Base-by-base conservation (phyloP, 139 green algal species). In the Chlorella sp. region DNA sequence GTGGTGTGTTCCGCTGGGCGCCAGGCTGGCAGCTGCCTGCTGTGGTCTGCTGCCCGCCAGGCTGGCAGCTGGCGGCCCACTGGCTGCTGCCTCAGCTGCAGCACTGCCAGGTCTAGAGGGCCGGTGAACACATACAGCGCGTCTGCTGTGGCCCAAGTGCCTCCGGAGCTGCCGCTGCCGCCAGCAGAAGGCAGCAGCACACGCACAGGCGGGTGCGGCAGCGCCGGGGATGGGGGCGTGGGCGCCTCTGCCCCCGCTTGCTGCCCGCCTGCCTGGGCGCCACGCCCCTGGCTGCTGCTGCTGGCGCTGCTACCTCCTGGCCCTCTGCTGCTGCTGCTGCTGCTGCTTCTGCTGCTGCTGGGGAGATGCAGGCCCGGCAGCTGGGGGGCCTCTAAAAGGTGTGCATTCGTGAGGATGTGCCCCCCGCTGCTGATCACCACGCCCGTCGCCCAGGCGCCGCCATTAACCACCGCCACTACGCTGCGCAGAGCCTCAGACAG, bases 371-470 rank as follows among this genome's bases (percentile, higher is more conserved):
- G 34, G 68, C 81, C 39, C 1, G 91, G 42, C 83, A 68, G 2
- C 53, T 19, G 22, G 2, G 84, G 60, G 1, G 88, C 81, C 39
- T 93, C 76, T 9, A 97, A 86, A 48, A 98, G 87, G 85, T 98
- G 96, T 34, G 96, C 96, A 77, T 97, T 98, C 15, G 96, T 98
- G 1, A 98, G 69, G 5, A 98, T 77, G n/a, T 95, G 85, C 12
- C 95, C 93, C 0, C n/a, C 3, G 3, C 19, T 32, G n/a, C 76
- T 93, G 4, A 98, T 48, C 5, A 97, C 3, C 19, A 98, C 94
- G 0, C 96, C 96, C 0, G 92, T 96, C 2, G 94, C 96, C 95
- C 96, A 98, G 15, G 88, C 81, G 48, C 18, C 57, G 36, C 48
- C 73, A 32, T 24, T 39, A 0, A 36, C 66, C 22, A 92, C 42